Percentiles rank a stretch among this genome's conserved stretches.
Conservation (phyloP, 768 basidiomycete species). For the Arthromyces matolae region DNA sequence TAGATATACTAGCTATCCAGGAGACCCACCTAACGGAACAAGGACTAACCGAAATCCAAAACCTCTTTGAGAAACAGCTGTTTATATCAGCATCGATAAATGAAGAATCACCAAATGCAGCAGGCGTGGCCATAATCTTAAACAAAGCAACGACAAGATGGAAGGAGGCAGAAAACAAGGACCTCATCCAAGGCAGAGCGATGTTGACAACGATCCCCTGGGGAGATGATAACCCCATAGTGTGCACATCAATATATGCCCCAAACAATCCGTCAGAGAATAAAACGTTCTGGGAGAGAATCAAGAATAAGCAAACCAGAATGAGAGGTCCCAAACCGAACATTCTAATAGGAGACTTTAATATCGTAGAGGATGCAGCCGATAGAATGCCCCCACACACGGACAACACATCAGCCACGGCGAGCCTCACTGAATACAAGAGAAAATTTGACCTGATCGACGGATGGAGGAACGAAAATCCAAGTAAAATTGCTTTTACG, state of each 20-base stretch:
- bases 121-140: no score
- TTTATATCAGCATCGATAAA: no score
- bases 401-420: constrained; percentile 13
- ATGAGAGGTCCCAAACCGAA: constrained; percentile 22
- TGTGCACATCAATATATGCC: constrained; percentile 35
- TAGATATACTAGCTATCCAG: no score
- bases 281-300: constrained; percentile 27
- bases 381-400: constrained; percentile 29
- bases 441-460: constrained; percentile 18
- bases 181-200: no score
- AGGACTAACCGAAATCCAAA: no score
- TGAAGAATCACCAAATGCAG: no score
- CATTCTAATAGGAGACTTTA: constrained; percentile 38
- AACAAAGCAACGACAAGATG: no score
- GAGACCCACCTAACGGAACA: no score
- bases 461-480: constrained; percentile 29
- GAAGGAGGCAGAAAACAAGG: no score
- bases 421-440: constrained; percentile 23
- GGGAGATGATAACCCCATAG: no score
- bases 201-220: no score
- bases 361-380: constrained; percentile 35
- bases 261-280: constrained; percentile 29
- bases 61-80: no score
- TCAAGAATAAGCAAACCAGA: constrained; percentile 5
- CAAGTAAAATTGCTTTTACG: constrained; percentile 21